A percentile compares a stretch with the other conserved stretches of the same genome.
phyloP scores from a whole-genome alignment of 139 green algal species.

The Parachlorella kessleri region DNA sequence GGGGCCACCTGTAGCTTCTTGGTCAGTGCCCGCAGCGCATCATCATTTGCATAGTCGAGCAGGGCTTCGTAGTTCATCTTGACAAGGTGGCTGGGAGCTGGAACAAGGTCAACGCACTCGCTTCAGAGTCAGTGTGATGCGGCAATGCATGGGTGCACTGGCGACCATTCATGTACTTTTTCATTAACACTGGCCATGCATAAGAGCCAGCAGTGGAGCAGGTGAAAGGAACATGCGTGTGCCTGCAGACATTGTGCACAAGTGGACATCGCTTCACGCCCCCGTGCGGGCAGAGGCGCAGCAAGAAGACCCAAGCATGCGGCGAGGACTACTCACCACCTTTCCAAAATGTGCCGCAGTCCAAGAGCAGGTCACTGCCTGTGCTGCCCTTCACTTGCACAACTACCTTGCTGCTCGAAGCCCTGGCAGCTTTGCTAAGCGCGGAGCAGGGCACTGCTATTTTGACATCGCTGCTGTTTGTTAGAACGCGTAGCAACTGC shows the following conservation, averaged over 20 bases:
- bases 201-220: too few species aligned
- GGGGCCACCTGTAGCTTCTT: slow-evolving; percentile 10
- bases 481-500: too few species aligned
- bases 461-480: neutral
- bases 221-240: too few species aligned
- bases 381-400: neutral
- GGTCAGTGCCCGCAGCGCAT: neutral
- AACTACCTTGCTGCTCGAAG: neutral
- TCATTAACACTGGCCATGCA: too few species aligned
- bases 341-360: slow-evolving; percentile 12
- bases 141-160: too few species aligned
- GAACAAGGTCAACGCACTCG: neutral
- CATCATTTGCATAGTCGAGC: slow-evolving; percentile 17
- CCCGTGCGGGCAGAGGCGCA: too few species aligned
- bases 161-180: too few species aligned
- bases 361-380: neutral
- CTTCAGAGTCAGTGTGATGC: too few species aligned
- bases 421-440: slow-evolving; percentile 3
- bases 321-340: slow-evolving; percentile 7
- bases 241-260: too few species aligned
- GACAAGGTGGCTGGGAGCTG: neutral
- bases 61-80: neutral
- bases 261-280: too few species aligned
- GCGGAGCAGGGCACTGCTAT: slow-evolving; percentile 23
- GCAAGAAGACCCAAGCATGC: too few species aligned